Conservation (phyloP, 139 green algal genomes). For the Picochlorum sp. region DNA sequence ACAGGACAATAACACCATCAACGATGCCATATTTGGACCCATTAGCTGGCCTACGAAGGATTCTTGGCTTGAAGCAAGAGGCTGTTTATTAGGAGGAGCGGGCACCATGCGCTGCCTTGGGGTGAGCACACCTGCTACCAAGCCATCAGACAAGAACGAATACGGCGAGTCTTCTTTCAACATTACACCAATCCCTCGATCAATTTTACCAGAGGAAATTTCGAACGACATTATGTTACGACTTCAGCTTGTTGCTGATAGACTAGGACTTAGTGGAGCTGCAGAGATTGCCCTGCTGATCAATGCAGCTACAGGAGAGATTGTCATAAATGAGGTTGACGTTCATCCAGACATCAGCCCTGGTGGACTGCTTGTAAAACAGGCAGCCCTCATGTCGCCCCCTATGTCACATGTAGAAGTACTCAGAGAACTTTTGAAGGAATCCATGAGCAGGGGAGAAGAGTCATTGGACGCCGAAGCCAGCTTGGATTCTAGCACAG, state of each 20-base stretch:
- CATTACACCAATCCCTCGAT: background rate
- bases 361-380: background rate
- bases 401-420: slow-evolving; percentile 1
- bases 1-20: background rate
- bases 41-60: slow-evolving; percentile 7
- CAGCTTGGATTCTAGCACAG: background rate
- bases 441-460: slow-evolving; percentile 2
- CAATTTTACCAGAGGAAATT: background rate
- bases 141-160: background rate
- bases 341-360: slow-evolving; percentile 14
- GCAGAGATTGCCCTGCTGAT: slow-evolving; percentile 51
- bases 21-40: background rate
- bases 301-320: slow-evolving; percentile 47
- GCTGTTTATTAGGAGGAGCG: slow-evolving; percentile 6
- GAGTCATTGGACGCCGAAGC: background rate
- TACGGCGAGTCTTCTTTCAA: background rate
- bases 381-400: background rate
- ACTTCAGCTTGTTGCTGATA: slow-evolving; percentile 32
- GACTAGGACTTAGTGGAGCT: slow-evolving; percentile 47
- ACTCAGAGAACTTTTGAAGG: slow-evolving; percentile 1
- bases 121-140: background rate
- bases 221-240: background rate
- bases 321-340: slow-evolving; percentile 51
- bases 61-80: slow-evolving; percentile 16
- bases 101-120: slow-evolving; percentile 19